A percentile compares a stretch with the other conserved stretches of the same genome.
Conservation (phyloP, 2,329 filamentous ascomycete genomes). For the Onygena corvina region DNA sequence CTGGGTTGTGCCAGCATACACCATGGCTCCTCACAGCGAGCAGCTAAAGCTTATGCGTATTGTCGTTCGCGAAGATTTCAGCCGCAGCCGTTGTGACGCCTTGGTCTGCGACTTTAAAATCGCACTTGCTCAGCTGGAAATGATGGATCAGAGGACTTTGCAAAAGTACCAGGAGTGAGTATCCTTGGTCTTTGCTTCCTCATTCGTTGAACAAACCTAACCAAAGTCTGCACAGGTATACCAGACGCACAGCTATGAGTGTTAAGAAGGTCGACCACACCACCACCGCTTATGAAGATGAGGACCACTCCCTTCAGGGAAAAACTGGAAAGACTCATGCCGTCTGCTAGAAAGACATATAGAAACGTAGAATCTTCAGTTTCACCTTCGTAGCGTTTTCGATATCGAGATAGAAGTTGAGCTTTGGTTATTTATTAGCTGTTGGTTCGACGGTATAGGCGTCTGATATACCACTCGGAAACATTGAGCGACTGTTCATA, state of each 20-base stretch:
- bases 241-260: conserved; percentile 45
- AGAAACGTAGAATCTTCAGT: neutral
- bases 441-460: no score
- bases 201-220: neutral
- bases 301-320: conserved; percentile 77
- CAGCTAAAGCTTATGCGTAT: conserved; percentile 82
- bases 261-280: conserved; percentile 44
- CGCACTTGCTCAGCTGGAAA: conserved; percentile 56
- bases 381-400: no score
- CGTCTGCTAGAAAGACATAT: conserved; percentile 50
- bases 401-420: no score
- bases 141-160: conserved; percentile 61
- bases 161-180: conserved; percentile 55
- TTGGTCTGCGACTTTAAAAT: conserved; percentile 69
- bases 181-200: neutral
- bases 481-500: no score
- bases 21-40: conserved; percentile 81
- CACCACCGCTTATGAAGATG: conserved; percentile 48
- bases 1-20: conserved; percentile 94
- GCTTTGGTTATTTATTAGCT: no score
- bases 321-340: conserved; percentile 85
- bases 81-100: conserved; percentile 64
- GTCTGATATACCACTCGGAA: no score
- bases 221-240: conserved; percentile 23
- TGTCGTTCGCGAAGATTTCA: conserved; percentile 88